A percentile compares a stretch with the other conserved stretches of the same genome.
Evolutionary conservation across 2,329 filamentous ascomycete genomes (phyloP).

Genomic region (Penicillium sumatraense): DNA sequence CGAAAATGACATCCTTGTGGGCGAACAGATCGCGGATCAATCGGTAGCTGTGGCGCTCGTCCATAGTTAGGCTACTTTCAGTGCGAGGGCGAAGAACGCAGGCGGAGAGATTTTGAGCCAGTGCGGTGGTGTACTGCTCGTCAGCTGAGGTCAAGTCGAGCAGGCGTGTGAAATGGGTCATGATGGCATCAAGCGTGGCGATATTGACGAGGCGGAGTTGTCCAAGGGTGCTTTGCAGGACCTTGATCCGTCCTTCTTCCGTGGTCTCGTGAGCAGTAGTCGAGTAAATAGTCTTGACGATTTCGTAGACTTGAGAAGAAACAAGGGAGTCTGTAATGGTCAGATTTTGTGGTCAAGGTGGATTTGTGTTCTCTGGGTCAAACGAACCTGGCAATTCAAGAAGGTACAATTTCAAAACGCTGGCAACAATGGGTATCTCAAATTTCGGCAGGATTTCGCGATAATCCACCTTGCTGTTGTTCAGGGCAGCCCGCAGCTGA

Average conservation of each 20-base stretch:
- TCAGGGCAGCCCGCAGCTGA: slow-evolving; percentile 78
- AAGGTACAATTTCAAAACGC: slow-evolving; percentile 89
- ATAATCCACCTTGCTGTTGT: slow-evolving; percentile 81
- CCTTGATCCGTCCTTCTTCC: slow-evolving; percentile 79
- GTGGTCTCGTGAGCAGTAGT: slow-evolving; percentile 76
- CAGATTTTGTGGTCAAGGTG: not conserved
- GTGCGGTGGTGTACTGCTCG: slow-evolving; percentile 76
- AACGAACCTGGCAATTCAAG: slow-evolving; percentile 86
- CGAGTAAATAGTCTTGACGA: slow-evolving; percentile 94
- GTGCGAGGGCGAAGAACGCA: slow-evolving; percentile 86
- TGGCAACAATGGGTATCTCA: slow-evolving; percentile 92
- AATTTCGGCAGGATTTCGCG: slow-evolving; percentile 81
- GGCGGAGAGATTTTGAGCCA: slow-evolving; percentile 77
- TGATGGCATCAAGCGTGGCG: slow-evolving; percentile 95
- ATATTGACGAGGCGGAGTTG: slow-evolving; percentile 96
- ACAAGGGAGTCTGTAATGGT: slow-evolving; percentile 82
- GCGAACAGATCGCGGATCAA: slow-evolving; percentile 89
- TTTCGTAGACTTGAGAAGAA: slow-evolving; percentile 97
- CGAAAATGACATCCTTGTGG: slow-evolving; percentile 94
- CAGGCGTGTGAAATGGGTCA: slow-evolving; percentile 95
- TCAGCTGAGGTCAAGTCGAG: slow-evolving; percentile 97
- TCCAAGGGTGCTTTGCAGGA: slow-evolving; percentile 93
- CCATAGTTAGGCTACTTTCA: slow-evolving; percentile 90
- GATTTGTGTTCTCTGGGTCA: slow-evolving; percentile 13
- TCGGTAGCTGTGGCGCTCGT: slow-evolving; percentile 90